Evolutionary conservation across 139 green algal genomes (phyloP).

Genomic region (Coelastrella sp.): DNA sequence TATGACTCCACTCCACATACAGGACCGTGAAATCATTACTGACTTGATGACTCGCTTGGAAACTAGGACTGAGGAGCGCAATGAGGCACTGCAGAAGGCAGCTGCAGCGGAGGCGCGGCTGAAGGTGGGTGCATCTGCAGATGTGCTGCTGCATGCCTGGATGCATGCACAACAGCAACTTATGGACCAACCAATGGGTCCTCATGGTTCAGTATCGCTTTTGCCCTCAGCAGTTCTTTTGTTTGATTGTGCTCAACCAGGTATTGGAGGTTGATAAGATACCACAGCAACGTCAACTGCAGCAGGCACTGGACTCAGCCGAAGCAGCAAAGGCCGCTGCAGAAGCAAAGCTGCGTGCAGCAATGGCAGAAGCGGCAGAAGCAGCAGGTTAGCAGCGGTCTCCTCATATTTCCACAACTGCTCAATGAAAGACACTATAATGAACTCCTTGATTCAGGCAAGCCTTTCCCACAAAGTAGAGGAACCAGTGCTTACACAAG

Average conservation of each 20-base stretch:
- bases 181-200: not conserved
- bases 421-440: no score
- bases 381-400: not conserved
- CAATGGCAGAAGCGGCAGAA: slow-evolving; percentile 25
- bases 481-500: no score
- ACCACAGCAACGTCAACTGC: slow-evolving; percentile 27
- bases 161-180: not conserved
- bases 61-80: slow-evolving; percentile 28
- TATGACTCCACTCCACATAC: not conserved
- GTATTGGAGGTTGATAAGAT: slow-evolving; percentile 32
- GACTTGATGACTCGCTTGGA: slow-evolving; percentile 35
- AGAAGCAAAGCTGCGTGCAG: slow-evolving; percentile 5
- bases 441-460: no score
- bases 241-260: no score
- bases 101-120: slow-evolving; percentile 13
- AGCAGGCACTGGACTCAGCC: slow-evolving; percentile 19
- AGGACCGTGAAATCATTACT: slow-evolving; percentile 36
- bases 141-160: not conserved
- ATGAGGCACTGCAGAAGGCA: slow-evolving; percentile 25
- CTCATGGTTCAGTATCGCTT: no score
- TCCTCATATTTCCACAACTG: not conserved
- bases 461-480: no score
- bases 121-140: not conserved
- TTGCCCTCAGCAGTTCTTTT: no score
- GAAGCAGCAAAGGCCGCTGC: slow-evolving; percentile 31